phyloP scores from a whole-genome alignment of 148 eudicot species.

The Persicaria maculosa region DNA sequence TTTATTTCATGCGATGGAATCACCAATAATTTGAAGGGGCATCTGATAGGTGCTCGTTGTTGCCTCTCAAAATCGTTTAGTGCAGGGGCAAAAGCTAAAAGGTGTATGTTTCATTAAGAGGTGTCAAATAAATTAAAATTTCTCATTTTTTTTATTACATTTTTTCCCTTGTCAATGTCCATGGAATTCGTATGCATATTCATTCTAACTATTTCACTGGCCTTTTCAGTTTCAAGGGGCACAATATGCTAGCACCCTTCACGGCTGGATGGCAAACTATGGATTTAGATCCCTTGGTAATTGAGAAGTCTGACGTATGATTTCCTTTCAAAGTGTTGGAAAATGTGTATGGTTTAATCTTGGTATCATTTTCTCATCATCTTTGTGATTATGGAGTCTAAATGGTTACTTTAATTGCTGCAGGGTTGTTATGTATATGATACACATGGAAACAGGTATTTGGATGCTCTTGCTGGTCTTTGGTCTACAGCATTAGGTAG shows the following conservation, averaged over 20 bases:
- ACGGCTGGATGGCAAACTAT: slow-evolving; percentile 89
- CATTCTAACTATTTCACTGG: not conserved
- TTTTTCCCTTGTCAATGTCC: not conserved
- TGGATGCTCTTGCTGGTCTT: slow-evolving; percentile 93
- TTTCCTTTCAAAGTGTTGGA: not conserved
- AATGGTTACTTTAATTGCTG: not conserved
- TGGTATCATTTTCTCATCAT: not conserved
- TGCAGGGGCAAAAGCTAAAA: not conserved
- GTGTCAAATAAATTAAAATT: too few relatives aligned
- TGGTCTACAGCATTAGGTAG: slow-evolving; percentile 98
- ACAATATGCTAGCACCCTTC: slow-evolving; percentile 92
- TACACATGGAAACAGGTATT: slow-evolving; percentile 64
- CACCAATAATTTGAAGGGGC: not conserved
- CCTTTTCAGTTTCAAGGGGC: slow-evolving; percentile 66
- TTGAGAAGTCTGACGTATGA: slow-evolving; percentile 75
- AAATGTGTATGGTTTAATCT: not conserved
- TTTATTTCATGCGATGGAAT: not conserved
- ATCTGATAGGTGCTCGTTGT: not conserved
- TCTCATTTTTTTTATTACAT: not conserved
- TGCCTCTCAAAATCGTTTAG: not conserved
- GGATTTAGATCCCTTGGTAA: slow-evolving; percentile 70
- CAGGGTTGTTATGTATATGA: slow-evolving; percentile 92
- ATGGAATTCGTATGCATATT: not conserved
- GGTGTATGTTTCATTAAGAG: not conserved
- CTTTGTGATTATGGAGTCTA: not conserved